Evolutionary conservation across 768 basidiomycete species (phyloP), one percentile per base, ranked within the genome.

Genomic region (Trametes meyenii): DNA sequence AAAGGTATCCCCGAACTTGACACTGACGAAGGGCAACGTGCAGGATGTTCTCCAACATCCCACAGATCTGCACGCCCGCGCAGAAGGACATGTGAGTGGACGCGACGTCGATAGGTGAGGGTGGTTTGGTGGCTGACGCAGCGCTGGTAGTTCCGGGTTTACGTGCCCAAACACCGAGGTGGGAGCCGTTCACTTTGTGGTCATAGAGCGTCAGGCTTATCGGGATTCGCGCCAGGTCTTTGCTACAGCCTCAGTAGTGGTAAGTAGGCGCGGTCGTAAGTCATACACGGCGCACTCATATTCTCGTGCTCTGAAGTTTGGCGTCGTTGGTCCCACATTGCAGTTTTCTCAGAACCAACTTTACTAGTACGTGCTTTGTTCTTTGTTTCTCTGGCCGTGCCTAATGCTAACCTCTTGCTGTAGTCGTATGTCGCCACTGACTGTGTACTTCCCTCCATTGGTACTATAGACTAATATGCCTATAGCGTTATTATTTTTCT

Each of bases 401-500:
- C 6, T 21, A 1, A n/a, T 10, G 4, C 51, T 62, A 43, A 49
- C 48, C n/a, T 38, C 1, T 7, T 10, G 21, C 0, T 56, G 17
- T 16, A 61, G 60, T 45, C 60, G 60, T 63, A 33, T 23, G 50
- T 57, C 19, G n/a, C 39, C 16, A 8, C 26, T 16, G 21, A 46
- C 1, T 50, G 5, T 33, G n/a, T 26, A 1, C 19, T 29, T 29
- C 10, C 19, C 2, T 10, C 26, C 1, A 10, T 23, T 10, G 7
- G 21, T 42, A 11, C n/a, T 19, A 12, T 8, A 8, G n/a, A 56
- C 49, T 58, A 14, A 50, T 1, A 1, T n/a, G 1, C 17, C 17
- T 10, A 11, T 29, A 83, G 86, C 80, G 4, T 74, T 92, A 21
- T 70, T 83, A 17, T 85, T 84, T 60, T 92, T 91, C 75, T 93